Percentiles rank a stretch among this genome's conserved stretches.
phyloP scores from a whole-genome alignment of 495 filamentous ascomycete species.

The Xylaria longipes region DNA sequence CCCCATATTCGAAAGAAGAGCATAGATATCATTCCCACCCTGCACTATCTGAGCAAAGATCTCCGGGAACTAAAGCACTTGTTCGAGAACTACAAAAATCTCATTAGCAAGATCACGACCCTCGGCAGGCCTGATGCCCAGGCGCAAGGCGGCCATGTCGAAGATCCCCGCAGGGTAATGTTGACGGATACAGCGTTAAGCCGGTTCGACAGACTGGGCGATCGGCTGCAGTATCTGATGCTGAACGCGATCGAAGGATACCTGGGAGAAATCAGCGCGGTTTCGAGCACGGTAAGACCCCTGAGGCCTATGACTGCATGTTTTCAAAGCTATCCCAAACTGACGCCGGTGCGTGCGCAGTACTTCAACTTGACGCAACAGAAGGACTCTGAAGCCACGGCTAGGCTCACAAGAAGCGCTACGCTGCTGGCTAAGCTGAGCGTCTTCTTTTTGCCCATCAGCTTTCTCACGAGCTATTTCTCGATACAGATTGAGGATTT shows the following conservation, averaged over 20 bases:
- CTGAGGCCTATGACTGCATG: background rate
- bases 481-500: conserved; percentile 70
- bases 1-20: conserved; percentile 38
- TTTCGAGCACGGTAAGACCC: conserved; percentile 65
- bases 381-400: conserved; percentile 80
- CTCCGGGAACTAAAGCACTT: conserved; percentile 79
- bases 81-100: conserved; percentile 78
- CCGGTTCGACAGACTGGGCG: conserved; percentile 76
- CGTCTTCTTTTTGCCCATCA: conserved; percentile 84
- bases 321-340: background rate
- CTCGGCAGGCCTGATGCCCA: conserved; percentile 47
- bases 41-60: conserved; percentile 67
- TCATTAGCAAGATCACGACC: conserved; percentile 66
- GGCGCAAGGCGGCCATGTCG: conserved; percentile 32
- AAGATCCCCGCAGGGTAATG: conserved; percentile 55
- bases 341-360: conserved; percentile 45
- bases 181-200: conserved; percentile 70
- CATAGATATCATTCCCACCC: conserved; percentile 48
- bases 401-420: conserved; percentile 78
- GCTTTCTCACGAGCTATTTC: conserved; percentile 86
- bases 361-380: conserved; percentile 90
- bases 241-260: conserved; percentile 82
- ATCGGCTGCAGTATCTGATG: conserved; percentile 79
- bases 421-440: conserved; percentile 84
- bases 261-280: conserved; percentile 75